A percentile compares a stretch with the other conserved stretches of the same genome.
phyloP scores from a whole-genome alignment of 441 rosid species.

The Gossypium schwendimanii region DNA sequence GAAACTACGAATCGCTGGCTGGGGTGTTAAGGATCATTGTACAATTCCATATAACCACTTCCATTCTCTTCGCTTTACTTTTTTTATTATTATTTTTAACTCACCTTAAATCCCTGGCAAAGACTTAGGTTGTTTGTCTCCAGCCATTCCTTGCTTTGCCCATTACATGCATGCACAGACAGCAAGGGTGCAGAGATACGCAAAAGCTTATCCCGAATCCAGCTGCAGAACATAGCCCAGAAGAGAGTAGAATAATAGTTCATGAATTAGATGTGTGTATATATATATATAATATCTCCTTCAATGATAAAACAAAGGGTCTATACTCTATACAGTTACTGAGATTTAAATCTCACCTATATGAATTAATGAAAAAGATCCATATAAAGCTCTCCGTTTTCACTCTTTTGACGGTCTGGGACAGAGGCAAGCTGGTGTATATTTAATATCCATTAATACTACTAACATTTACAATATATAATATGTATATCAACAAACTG shows the following conservation, averaged over 20 bases:
- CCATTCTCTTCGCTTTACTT: conserved; percentile 19
- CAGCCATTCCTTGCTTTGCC: conserved; percentile 17
- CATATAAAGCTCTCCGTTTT: background rate
- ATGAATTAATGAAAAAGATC: background rate
- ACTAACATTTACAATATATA: background rate
- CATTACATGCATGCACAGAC: conserved; percentile 31
- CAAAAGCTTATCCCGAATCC: conserved; percentile 22
- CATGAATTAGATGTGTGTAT: background rate
- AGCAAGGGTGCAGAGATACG: conserved; percentile 18
- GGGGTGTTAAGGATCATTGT: conserved; percentile 2
- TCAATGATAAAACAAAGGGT: background rate
- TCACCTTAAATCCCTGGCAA: background rate
- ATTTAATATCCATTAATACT: conserved; percentile 17
- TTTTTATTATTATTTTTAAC: no score
- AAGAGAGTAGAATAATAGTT: background rate
- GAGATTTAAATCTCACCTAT: background rate
- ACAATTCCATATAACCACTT: conserved; percentile 20
- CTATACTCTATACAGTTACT: no score
- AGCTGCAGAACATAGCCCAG: conserved; percentile 4
- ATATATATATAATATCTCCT: background rate
- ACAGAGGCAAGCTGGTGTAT: conserved; percentile 9
- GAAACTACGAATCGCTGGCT: background rate
- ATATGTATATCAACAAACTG: background rate
- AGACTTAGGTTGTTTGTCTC: conserved; percentile 14
- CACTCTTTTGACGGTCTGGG: background rate